A percentile compares a stretch with the other conserved stretches of the same genome.
phyloP scores from a whole-genome alignment of 2,329 filamentous ascomycete species.

The Didymella segeticola region DNA sequence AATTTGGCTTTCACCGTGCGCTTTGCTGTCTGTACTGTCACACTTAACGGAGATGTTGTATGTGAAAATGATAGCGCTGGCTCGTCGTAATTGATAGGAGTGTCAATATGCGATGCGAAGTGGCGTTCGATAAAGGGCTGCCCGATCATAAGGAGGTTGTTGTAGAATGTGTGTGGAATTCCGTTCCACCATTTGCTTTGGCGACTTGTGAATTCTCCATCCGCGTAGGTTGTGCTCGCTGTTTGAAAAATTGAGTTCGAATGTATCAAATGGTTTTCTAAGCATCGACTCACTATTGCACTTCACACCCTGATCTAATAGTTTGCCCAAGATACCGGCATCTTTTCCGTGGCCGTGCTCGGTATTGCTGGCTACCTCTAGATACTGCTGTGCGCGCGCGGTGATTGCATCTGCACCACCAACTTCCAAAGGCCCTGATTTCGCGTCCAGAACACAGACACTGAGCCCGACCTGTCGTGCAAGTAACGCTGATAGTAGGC shows the following conservation, averaged over 20 bases:
- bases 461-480: slow-evolving; percentile 53
- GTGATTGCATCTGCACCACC: slow-evolving; percentile 59
- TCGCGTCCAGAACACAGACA: slow-evolving; percentile 50
- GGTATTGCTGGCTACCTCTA: slow-evolving; percentile 55
- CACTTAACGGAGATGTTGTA: slow-evolving; percentile 19
- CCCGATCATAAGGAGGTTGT: slow-evolving; percentile 60
- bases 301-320: slow-evolving; percentile 54
- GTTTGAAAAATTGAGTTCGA: neutral
- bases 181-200: slow-evolving; percentile 59
- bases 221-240: slow-evolving; percentile 57
- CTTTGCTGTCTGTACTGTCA: slow-evolving; percentile 24
- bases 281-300: slow-evolving; percentile 53
- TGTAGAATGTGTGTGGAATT: slow-evolving; percentile 55
- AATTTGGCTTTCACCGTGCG: slow-evolving; percentile 19
- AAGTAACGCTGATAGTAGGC: slow-evolving; percentile 55
- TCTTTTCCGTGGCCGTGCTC: slow-evolving; percentile 26
- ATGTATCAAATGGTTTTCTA: neutral
- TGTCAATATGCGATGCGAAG: slow-evolving; percentile 46
- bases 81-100: slow-evolving; percentile 49
- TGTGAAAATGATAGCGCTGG: slow-evolving; percentile 45
- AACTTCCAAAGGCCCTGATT: slow-evolving; percentile 50
- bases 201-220: slow-evolving; percentile 57
- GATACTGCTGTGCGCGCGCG: slow-evolving; percentile 58
- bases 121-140: slow-evolving; percentile 56
- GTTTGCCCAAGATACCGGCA: slow-evolving; percentile 31